Evolutionary conservation across 2,329 filamentous ascomycete species (phyloP).

Genomic region (Trichoderma harzianum): DNA sequence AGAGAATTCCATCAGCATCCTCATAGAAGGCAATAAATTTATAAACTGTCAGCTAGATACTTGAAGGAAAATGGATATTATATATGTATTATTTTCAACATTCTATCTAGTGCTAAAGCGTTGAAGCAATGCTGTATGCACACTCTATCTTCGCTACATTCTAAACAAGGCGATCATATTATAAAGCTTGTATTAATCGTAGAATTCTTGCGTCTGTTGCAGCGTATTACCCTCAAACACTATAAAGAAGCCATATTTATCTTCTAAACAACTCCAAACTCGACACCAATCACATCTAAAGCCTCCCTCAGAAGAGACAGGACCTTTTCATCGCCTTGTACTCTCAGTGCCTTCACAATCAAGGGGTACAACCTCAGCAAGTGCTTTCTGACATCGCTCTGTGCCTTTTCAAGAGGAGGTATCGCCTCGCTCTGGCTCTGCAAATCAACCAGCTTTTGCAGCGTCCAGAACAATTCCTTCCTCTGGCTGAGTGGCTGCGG

Average conservation of each 20-base stretch:
- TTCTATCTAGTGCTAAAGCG: background rate
- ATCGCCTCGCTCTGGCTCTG: slow-evolving; percentile 69
- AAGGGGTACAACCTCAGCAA: slow-evolving; percentile 78
- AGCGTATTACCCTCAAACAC: background rate
- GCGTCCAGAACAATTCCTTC: slow-evolving; percentile 70
- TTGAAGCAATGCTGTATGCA: background rate
- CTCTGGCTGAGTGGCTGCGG: slow-evolving; percentile 81
- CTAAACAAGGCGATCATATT: background rate
- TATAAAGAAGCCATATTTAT: background rate
- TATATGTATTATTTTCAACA: background rate
- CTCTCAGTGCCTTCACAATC: slow-evolving; percentile 59
- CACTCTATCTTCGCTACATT: background rate
- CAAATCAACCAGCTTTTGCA: slow-evolving; percentile 64
- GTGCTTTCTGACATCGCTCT: slow-evolving; percentile 65
- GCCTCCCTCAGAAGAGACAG: slow-evolving; percentile 55
- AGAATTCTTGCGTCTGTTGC: background rate
- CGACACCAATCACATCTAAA: slow-evolving; percentile 59
- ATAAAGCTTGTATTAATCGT: background rate
- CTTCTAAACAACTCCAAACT: slow-evolving; percentile 29
- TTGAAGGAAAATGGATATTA: background rate
- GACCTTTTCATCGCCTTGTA: slow-evolving; percentile 58
- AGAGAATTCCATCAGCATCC: background rate
- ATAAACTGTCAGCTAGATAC: background rate
- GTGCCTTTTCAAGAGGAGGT: slow-evolving; percentile 49
- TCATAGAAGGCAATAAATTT: background rate